Evolutionary conservation across 2,329 filamentous ascomycete genomes (phyloP), one percentile per base, ranked within the genome.

Genomic region (Albifimbria verrucaria): DNA sequence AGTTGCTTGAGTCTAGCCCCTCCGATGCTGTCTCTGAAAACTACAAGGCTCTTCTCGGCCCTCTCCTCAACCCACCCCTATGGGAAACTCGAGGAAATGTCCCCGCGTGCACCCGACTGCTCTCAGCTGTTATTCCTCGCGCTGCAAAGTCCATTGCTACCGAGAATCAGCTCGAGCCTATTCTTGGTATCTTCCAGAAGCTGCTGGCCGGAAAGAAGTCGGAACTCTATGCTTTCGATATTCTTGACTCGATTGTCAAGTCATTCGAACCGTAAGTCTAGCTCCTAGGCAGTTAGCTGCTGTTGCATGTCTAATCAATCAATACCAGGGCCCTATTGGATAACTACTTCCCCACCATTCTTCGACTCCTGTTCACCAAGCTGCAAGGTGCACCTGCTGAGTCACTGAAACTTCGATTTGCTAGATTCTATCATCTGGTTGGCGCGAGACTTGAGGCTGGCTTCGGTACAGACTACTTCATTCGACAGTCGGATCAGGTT

Each of bases 31-130:
- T 97, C 25, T 90, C 92, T 2, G 82, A 85, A 23, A 88, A 91
- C 66, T 97, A 95, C 77, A 87, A 89, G 68, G 81, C 82, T 7
- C 77, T 99, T 45, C 82, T 97, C 42, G 79, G 79, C 1, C 90
- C 91, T 4, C 82, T 97, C 26, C 81, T 99, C 45, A 83, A 83
- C 59, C 90, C 90, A n/a, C 75, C 82, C 1, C 80, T 95, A 58
- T 99, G 95, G 94, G 92, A 97, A 59, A 89, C 87, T 4, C 87
- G 88, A 65, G 94, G 94, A 63, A 99, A 97, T 64, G 88, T 97
- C 2, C 95, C 95, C 6, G 94, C 92, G 4, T 84, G 96, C 61
- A 89, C 92, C 24, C 87, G 94, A 53, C 80, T 99, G 47, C 76
- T 99, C 46, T 85, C 88, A 11, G 89, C 91, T 17, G 88, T 97